These are phyloP conservation scores for Stentor roeselii DNA, from an alignment of 73 alveolate species.

Conservation along the genomic window DNA sequence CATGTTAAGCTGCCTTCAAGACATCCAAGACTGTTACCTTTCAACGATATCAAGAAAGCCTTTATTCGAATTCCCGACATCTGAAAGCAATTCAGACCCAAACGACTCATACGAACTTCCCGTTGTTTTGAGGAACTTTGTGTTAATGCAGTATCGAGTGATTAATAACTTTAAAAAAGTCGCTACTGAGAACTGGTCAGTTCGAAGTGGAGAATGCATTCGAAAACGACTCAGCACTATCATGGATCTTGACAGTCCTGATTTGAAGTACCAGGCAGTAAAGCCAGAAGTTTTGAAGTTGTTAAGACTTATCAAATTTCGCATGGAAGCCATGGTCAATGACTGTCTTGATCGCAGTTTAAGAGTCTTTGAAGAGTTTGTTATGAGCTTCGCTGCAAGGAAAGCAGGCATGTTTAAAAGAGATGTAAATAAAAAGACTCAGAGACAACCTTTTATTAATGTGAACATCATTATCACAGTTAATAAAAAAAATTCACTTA, in stretches of 20 bases:
- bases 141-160: background rate
- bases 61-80: background rate
- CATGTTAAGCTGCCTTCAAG: conserved; percentile 12
- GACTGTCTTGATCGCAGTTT: background rate
- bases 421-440: background rate
- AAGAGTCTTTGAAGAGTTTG: background rate
- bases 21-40: background rate
- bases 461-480: background rate
- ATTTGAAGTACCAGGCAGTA: background rate
- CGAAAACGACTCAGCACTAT: background rate
- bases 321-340: background rate
- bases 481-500: background rate
- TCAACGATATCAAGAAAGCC: background rate
- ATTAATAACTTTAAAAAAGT: background rate
- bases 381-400: background rate
- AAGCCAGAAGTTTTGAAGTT: background rate
- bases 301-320: background rate
- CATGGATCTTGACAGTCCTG: background rate
- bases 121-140: background rate
- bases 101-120: background rate
- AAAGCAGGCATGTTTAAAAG: background rate
- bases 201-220: background rate
- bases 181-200: background rate
- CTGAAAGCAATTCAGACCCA: background rate
- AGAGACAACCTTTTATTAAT: background rate